A percentile compares a stretch with the other conserved stretches of the same genome.
Conservation (phyloP, 2,329 filamentous ascomycete species). For the Verticillium zaregamsianum region DNA sequence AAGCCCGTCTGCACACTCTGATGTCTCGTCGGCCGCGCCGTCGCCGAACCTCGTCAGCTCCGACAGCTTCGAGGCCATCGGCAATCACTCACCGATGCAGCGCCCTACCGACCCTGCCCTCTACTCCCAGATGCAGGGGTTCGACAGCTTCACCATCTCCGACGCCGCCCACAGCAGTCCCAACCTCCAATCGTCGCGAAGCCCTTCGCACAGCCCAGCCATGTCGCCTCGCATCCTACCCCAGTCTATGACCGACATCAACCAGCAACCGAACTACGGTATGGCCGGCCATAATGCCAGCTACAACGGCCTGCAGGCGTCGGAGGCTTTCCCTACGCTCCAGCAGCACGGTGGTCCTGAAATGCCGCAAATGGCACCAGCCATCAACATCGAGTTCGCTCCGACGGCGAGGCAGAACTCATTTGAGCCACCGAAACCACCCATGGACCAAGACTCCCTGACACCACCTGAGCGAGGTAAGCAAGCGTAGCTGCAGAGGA, state of each 20-base stretch:
- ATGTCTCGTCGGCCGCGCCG: constrained; percentile 79
- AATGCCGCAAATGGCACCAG: constrained; percentile 78
- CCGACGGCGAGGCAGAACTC: constrained; percentile 65
- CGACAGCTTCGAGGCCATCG: constrained; percentile 72
- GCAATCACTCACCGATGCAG: constrained; percentile 76
- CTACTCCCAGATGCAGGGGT: constrained; percentile 73
- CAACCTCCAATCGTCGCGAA: constrained; percentile 60
- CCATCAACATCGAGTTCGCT: constrained; percentile 91
- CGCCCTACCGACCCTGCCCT: constrained; percentile 66
- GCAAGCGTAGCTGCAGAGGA: neutral
- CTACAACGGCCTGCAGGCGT: constrained; percentile 32
- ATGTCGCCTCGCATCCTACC: constrained; percentile 60
- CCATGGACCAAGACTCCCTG: constrained; percentile 71
- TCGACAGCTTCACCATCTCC: constrained; percentile 76
- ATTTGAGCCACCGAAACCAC: constrained; percentile 62
- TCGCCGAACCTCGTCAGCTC: constrained; percentile 77
- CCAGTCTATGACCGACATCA: constrained; percentile 49
- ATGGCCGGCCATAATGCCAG: constrained; percentile 33
- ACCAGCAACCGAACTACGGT: constrained; percentile 43
- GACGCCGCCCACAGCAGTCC: constrained; percentile 65
- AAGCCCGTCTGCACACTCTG: constrained; percentile 85
- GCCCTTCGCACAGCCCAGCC: constrained; percentile 71
- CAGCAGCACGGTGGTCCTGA: constrained; percentile 48
- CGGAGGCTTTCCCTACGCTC: constrained; percentile 50
- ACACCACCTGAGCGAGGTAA: constrained; percentile 73